Base-by-base conservation (phyloP, 2,329 filamentous ascomycete genomes). In the Dothiorella sarmentorum region DNA sequence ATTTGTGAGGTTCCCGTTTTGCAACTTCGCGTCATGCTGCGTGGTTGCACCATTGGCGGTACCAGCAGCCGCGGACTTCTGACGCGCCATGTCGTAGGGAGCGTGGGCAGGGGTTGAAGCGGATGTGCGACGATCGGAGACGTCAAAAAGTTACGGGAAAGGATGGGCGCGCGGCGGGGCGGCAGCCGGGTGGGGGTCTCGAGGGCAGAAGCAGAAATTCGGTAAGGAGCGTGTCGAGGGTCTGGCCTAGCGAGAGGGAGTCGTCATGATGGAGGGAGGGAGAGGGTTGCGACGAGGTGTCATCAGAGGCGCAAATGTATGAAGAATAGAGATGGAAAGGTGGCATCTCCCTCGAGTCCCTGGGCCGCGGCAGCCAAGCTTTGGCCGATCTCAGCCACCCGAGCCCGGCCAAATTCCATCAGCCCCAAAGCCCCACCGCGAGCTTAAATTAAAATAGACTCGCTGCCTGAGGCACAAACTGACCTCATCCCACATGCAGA, bases 31-130 rank as follows among this genome's bases (percentile, higher is more conserved):
- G 45, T 51, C 49, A 47, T 64, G 66, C 35, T 66, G 65, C 15
- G 66, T 45, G 18, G 65, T 65, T 15, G 65, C 59, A 51, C 66
- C 65, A 57, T 69, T 71, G 11, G 63, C 60, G 66, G 40, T n/a
- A n/a, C n/a, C 62, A 51, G 26, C 63, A 61, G 26, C 61, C 61
- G 51, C 59, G 59, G 20, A 62, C 66, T 71, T 69, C 7, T 63
- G 51, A 60, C 64, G 67, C 24, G 68, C 70, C 72, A 74, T 74
- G 26, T 20, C 35, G 35, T 24, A 52, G 43, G 18, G 20, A 7
- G 26, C 20, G 58, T 18, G 18, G 31, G 18, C 17, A 42, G 31
- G 31, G 26, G 27, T 38, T 7, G 51, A n/a, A 7, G 38, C 24
- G 37, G 51, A 33, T 18, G 26, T 37, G 51, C 33, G 38, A 45